These are phyloP conservation scores for Teratosphaeria epicoccoides DNA, from an alignment of 2,329 filamentous ascomycete genomes.

Conservation along the genomic window DNA sequence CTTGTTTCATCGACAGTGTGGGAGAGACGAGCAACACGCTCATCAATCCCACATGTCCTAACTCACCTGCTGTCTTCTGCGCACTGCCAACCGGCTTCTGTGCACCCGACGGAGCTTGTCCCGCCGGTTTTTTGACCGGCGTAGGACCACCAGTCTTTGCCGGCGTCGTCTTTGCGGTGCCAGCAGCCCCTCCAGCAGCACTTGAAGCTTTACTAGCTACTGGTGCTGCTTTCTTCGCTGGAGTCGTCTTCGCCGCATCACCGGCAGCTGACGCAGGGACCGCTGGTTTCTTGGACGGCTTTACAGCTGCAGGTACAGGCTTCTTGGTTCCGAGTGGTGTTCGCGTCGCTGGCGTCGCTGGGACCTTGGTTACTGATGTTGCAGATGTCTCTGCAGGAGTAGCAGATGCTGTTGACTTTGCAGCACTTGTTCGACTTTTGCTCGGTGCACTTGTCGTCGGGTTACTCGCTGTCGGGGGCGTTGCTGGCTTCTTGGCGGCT, in stretches of 20 bases:
- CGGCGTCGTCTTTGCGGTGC: conserved; percentile 7
- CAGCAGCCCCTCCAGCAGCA: neutral
- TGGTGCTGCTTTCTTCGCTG: conserved; percentile 16
- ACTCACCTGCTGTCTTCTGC: conserved; percentile 4
- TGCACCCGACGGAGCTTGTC: conserved; percentile 9
- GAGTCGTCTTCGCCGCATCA: conserved; percentile 13
- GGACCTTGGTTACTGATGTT: conserved; percentile 10
- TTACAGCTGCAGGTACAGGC: conserved; percentile 11
- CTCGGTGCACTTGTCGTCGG: neutral
- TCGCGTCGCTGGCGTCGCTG: neutral
- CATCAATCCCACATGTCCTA: neutral
- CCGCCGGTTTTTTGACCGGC: conserved; percentile 10
- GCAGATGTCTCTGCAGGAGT: neutral
- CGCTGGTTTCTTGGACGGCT: conserved; percentile 6
- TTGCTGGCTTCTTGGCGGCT: conserved; percentile 4
- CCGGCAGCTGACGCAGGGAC: conserved; percentile 8
- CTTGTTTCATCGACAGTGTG: neutral
- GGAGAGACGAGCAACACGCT: neutral
- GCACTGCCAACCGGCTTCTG: conserved; percentile 6
- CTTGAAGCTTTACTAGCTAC: conserved; percentile 8
- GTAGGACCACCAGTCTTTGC: conserved; percentile 11
- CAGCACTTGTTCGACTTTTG: neutral
- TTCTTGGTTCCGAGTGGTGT: conserved; percentile 12
- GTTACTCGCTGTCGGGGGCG: conserved; percentile 11
- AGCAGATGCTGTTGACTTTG: neutral